These are phyloP conservation scores for Starmera caribaea DNA, from an alignment of 805 yeast species.

Conservation along the genomic window DNA sequence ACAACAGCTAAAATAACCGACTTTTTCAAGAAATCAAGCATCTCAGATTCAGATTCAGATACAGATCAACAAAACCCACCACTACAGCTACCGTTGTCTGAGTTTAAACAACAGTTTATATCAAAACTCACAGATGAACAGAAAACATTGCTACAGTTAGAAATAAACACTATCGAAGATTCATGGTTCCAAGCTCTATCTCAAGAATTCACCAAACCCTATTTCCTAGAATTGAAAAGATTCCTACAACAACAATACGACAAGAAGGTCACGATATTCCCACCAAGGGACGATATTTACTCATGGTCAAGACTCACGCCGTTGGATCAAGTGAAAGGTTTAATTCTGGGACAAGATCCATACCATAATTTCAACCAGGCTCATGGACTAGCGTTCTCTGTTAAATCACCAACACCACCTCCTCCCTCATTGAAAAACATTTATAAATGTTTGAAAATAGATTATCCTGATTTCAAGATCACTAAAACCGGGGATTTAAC, in stretches of 20 bases:
- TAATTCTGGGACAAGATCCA: conserved; percentile 93
- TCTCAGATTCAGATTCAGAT: background rate
- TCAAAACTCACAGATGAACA: conserved; percentile 37
- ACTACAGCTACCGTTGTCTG: background rate
- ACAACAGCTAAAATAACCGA: background rate
- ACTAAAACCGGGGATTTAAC: conserved; percentile 53
- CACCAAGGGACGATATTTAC: conserved; percentile 68
- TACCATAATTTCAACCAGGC: conserved; percentile 92
- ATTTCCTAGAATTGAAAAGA: conserved; percentile 63
- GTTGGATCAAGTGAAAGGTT: conserved; percentile 57
- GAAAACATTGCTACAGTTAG: conserved; percentile 45
- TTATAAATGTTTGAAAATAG: conserved; percentile 65
- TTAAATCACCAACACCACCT: conserved; percentile 70
- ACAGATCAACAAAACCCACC: too few species aligned
- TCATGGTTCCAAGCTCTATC: conserved; percentile 71
- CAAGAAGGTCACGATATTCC: conserved; percentile 54
- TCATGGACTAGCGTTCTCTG: conserved; percentile 93
- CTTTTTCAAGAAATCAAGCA: background rate
- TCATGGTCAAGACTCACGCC: conserved; percentile 91
- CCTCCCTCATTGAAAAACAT: conserved; percentile 88
- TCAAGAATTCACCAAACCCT: conserved; percentile 72
- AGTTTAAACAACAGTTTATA: conserved; percentile 39
- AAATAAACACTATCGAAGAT: conserved; percentile 58
- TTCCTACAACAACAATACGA: conserved; percentile 43
- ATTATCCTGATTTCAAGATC: conserved; percentile 59